phyloP scores from a whole-genome alignment of 345 rosid species.

The Anacardium occidentale region DNA sequence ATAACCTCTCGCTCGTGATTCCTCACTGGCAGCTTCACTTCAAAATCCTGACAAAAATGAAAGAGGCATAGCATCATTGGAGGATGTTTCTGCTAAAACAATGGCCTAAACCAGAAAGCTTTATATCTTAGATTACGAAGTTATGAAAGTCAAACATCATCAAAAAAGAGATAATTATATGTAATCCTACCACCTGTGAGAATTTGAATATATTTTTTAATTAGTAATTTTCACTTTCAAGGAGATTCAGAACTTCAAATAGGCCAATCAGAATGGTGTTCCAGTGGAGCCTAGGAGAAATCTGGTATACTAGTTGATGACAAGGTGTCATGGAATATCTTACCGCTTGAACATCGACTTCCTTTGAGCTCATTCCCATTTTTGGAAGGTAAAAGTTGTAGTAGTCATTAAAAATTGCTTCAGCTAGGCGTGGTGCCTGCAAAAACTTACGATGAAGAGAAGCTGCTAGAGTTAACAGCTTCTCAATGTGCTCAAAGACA shows the following conservation, averaged over 20 bases:
- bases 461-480: conserved; percentile 68
- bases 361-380: conserved; percentile 56
- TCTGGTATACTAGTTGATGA: background rate
- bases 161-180: background rate
- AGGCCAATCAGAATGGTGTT: background rate
- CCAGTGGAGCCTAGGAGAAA: background rate
- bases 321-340: conserved; percentile 8
- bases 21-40: conserved; percentile 50
- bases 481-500: conserved; percentile 78
- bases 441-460: conserved; percentile 83
- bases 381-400: conserved; percentile 49
- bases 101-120: background rate
- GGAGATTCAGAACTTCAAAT: background rate
- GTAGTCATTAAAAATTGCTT: conserved; percentile 70
- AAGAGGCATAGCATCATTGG: conserved; percentile 1
- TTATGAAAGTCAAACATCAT: background rate
- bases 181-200: background rate
- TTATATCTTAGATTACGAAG: background rate
- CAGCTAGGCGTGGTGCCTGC: conserved; percentile 67
- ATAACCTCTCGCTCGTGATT: conserved; percentile 55
- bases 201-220: background rate
- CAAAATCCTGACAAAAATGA: conserved; percentile 55
- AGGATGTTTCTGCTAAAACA: conserved; percentile 13
- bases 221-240: background rate
- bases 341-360: conserved; percentile 41